Base-by-base conservation (phyloP, 257 asterid genomes). In the Nicotiana knightiana region DNA sequence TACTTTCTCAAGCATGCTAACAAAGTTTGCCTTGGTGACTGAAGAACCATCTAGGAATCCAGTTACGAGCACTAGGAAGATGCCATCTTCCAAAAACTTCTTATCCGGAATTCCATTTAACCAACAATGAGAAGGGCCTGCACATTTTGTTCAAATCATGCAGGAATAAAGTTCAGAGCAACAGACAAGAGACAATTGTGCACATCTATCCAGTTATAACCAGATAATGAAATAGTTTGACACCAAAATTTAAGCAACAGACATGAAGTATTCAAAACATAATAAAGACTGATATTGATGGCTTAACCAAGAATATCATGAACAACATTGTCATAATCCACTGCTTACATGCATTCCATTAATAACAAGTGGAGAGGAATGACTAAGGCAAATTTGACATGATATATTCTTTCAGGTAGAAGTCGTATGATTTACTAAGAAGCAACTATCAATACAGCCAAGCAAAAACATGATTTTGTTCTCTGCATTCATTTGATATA, bases 61-160 rank as follows among this genome's bases (percentile, higher is more conserved):
- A 86, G 90, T 89, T 81, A 89, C 83, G 61, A 91, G 86, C 63
- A 95, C 87, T 26, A 95, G 84, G 81, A 93, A 86, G 65, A 87
- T 79, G 21, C 88, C 92, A 77, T 91, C 93, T 83, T 82, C 88
- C 88, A 85, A 80, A 67, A 84, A 82, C 68, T 83, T 82, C 88
- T 87, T 85, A 55, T 76, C 81, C 51, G 67, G 84, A 86, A 39
- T 57, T 82, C 78, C 77, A 80, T 92, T 95, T 84, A 93, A 81
- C 99, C 99, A 95, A 86, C 88, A 77, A 84, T 88, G 91, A 81
- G 85, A 90, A 88, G 91, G 87, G 73, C 97, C 99, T 95, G 93
- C 33, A 86, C 78, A 78, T 85, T 83, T 58, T 76, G 64, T 30
- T 62, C 30, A 62, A 67, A n/a, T 28, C 51, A 68, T 79, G 83